Percentiles rank a stretch among this genome's conserved stretches.
These are phyloP conservation scores for Suillus occidentalis DNA, from an alignment of 768 basidiomycete species.

Conservation along the genomic window DNA sequence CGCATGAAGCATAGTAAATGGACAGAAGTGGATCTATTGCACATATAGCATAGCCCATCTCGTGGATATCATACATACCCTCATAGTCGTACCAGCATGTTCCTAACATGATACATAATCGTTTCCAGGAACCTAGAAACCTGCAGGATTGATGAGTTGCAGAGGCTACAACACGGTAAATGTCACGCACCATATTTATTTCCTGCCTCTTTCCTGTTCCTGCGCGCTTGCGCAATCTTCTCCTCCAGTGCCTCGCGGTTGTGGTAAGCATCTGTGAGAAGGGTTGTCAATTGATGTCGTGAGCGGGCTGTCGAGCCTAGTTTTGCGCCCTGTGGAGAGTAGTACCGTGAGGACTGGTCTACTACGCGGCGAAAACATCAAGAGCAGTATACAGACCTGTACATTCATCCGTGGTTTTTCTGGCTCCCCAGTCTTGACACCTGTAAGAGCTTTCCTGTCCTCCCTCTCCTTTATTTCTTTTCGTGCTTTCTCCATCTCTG, in stretches of 20 bases:
- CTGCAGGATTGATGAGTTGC: slow-evolving; percentile 10
- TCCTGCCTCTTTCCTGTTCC: slow-evolving; percentile 86
- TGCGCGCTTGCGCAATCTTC: slow-evolving; percentile 75
- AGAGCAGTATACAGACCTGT: slow-evolving; percentile 46
- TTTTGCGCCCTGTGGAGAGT: slow-evolving; percentile 59
- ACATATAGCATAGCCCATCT: slow-evolving; percentile 25
- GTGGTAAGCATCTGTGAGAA: slow-evolving; percentile 79
- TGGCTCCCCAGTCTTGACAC: slow-evolving; percentile 47
- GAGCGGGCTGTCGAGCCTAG: slow-evolving; percentile 66
- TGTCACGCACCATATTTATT: slow-evolving; percentile 81
- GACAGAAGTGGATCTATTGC: not conserved
- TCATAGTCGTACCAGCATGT: not conserved
- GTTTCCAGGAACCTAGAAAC: slow-evolving; percentile 20
- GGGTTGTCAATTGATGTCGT: slow-evolving; percentile 76
- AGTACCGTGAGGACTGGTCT: not conserved
- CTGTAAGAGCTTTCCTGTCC: slow-evolving; percentile 72
- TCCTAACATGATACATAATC: not conserved
- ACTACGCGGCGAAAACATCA: not conserved
- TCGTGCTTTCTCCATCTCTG: slow-evolving; percentile 79
- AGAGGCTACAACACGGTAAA: too few species aligned
- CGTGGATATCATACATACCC: slow-evolving; percentile 21
- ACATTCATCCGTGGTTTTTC: slow-evolving; percentile 82
- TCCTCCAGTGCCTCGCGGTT: slow-evolving; percentile 85
- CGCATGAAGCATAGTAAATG: not conserved
- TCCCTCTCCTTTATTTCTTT: slow-evolving; percentile 74